Percentiles rank a stretch among this genome's conserved stretches.
Conservation (phyloP, 345 rosid genomes). For the Schrenkiella parvula region DNA sequence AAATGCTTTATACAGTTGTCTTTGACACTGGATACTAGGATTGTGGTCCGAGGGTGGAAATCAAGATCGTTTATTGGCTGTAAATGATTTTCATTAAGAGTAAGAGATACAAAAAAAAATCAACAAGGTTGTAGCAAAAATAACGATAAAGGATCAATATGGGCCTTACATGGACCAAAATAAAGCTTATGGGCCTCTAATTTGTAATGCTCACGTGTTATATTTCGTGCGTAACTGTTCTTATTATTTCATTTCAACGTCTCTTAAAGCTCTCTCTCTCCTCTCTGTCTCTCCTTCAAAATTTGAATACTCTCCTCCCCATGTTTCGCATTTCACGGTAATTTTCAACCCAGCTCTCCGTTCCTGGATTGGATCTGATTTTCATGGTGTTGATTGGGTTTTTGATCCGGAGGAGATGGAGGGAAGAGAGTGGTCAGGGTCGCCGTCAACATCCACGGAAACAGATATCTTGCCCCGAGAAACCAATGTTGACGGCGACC, state of each 20-base stretch:
- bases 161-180: background rate
- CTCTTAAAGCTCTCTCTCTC: background rate
- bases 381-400: background rate
- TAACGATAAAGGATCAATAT: background rate
- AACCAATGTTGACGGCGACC: too few species aligned
- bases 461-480: too few species aligned
- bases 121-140: background rate
- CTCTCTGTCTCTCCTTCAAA: constrained; percentile 9
- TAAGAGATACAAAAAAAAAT: background rate
- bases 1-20: constrained; percentile 75
- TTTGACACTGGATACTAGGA: constrained; percentile 72
- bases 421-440: too few species aligned
- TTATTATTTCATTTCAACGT: constrained; percentile 29
- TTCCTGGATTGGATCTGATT: constrained; percentile 3
- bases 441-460: too few species aligned
- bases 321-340: constrained; percentile 8
- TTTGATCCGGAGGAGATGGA: too few species aligned
- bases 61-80: constrained; percentile 86
- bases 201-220: background rate
- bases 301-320: constrained; percentile 21
- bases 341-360: background rate
- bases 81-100: constrained; percentile 13
- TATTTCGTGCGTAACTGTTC: too few species aligned
- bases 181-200: background rate
- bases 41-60: constrained; percentile 73